These are phyloP conservation scores for Claviceps quebecensis DNA, from an alignment of 2,329 filamentous ascomycete genomes.

Conservation along the genomic window DNA sequence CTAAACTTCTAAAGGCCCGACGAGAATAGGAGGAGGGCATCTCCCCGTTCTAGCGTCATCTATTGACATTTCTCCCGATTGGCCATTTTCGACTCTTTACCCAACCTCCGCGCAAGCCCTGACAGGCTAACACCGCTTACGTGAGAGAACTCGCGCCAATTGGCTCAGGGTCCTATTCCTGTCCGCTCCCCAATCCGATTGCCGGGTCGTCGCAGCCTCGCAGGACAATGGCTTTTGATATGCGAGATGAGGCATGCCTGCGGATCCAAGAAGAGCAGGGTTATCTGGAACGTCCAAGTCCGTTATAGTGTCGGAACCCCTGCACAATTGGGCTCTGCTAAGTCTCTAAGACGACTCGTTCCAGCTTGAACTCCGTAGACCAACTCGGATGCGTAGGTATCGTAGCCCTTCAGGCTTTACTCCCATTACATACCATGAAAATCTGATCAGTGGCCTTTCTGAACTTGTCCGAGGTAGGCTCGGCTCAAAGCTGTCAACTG, in stretches of 20 bases:
- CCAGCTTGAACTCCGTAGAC: background rate
- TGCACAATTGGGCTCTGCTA: background rate
- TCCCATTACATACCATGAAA: no score
- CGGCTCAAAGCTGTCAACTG: no score
- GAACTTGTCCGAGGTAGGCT: no score
- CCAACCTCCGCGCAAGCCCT: background rate
- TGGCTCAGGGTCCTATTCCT: background rate
- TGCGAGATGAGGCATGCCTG: background rate
- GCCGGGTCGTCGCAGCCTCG: background rate
- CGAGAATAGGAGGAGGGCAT: no score
- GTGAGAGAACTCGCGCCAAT: background rate
- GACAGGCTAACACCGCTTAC: background rate
- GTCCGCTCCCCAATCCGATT: background rate
- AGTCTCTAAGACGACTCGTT: background rate
- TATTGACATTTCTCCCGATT: background rate
- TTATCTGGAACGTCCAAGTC: background rate
- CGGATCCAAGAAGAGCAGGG: background rate
- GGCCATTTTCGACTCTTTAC: background rate
- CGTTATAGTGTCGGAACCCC: background rate
- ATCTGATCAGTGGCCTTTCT: no score
- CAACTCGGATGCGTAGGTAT: no score
- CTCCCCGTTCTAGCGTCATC: background rate
- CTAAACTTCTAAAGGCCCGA: no score
- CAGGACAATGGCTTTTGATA: background rate
- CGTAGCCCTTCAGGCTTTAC: no score